A percentile compares a stretch with the other conserved stretches of the same genome.
Evolutionary conservation across 805 yeast genomes (phyloP).

Genomic region (Candida dajiaensis): DNA sequence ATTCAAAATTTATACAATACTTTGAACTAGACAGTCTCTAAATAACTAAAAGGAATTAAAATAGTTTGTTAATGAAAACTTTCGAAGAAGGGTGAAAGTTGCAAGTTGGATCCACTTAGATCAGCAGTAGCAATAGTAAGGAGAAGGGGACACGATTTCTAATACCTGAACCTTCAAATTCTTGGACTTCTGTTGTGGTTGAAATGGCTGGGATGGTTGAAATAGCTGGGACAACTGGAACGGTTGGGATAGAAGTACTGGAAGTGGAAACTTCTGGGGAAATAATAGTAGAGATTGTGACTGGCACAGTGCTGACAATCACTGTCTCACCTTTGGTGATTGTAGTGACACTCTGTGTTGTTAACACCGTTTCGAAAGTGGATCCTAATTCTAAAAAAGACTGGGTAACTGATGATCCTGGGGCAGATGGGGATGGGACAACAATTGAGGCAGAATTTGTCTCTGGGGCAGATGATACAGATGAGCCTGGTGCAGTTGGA

Average conservation of each 20-base stretch:
- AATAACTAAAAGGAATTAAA: constrained; percentile 18
- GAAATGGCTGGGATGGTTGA: background rate
- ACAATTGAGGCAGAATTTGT: background rate
- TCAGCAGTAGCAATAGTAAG: background rate
- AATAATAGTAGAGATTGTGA: background rate
- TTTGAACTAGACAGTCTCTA: background rate
- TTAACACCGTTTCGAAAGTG: background rate
- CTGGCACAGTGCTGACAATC: background rate
- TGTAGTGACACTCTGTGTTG: background rate
- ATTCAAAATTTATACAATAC: no score
- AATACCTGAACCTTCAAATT: background rate
- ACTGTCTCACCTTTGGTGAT: background rate
- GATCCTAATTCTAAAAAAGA: background rate
- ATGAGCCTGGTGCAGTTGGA: background rate
- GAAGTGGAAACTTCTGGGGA: background rate
- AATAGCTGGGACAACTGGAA: no score
- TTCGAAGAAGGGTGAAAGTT: no score
- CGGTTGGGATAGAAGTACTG: background rate
- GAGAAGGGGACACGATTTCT: background rate
- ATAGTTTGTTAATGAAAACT: no score
- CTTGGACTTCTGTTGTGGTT: background rate
- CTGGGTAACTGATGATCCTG: background rate
- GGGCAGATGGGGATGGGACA: background rate
- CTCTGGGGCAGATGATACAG: background rate
- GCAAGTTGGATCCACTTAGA: no score